Percentiles rank a stretch among this genome's conserved stretches.
phyloP scores from a whole-genome alignment of 257 asterid species.

The Rubia yunnanensis region DNA sequence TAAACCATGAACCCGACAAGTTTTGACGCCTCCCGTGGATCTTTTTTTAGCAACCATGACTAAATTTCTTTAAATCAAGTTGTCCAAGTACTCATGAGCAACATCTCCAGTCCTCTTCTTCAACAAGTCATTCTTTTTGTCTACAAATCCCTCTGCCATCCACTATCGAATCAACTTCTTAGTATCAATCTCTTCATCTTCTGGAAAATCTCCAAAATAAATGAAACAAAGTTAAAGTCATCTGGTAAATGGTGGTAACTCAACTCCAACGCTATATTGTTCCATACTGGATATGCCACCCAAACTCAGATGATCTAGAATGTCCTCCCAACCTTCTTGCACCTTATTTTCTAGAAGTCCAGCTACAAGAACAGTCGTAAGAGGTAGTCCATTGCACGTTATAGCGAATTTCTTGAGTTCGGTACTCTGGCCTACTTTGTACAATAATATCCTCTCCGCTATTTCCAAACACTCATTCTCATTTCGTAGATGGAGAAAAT shows the following conservation, averaged over 20 bases:
- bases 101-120: background rate
- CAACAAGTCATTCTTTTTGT: background rate
- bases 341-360: background rate
- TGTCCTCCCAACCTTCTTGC: background rate
- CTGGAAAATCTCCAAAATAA: slow-evolving; percentile 3
- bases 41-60: background rate
- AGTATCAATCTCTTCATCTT: background rate
- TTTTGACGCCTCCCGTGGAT: background rate
- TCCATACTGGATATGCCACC: background rate
- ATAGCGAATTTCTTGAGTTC: background rate
- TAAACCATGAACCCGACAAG: slow-evolving; percentile 4
- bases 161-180: background rate
- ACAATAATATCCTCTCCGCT: background rate
- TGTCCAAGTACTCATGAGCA: slow-evolving; percentile 3
- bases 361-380: background rate
- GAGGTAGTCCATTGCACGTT: background rate
- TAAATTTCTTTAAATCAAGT: slow-evolving; percentile 1
- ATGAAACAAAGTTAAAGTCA: slow-evolving; percentile 2
- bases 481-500: background rate
- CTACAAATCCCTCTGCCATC: slow-evolving; percentile 9
- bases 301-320: background rate
- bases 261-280: background rate
- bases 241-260: background rate
- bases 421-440: no score
- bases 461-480: background rate